Evolutionary conservation across 768 basidiomycete genomes (phyloP), one percentile per base, ranked within the genome.

Genomic region (Rhizopogon vesiculosus): DNA sequence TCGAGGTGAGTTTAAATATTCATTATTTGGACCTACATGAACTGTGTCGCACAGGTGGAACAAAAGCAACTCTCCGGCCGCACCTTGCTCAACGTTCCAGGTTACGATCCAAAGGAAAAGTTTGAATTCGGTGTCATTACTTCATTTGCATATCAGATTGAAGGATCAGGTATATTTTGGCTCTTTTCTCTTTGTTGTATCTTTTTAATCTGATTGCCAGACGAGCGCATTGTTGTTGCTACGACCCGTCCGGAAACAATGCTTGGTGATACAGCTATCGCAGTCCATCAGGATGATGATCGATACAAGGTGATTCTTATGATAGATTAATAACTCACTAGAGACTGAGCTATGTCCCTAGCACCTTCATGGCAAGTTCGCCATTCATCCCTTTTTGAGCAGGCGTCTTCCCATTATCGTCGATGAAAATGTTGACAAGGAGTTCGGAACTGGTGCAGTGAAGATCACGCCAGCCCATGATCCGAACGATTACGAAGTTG

Each of bases 401-500:
- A 85, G 97, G 45, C 83, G 85, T 15, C 76, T 99, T 45, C 96
- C 93, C 13, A 96, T 99, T 68, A 76, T 98, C 55, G 78, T 85
- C 29, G 96, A 98, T 65, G 75, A 80, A 19, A 88, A 93, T 69
- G 77, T 77, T 28, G 96, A 98, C 67, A 97, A 93, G 86, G 79
- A 81, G 9, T 98, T 98, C 62, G 97, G 97, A 39, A 99, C 97
- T 31, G 97, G 97, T 68, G 97, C 96, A 1, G 96, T 98, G 51
- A 98, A 99, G 76, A 98, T 98, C 65, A 98, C 97, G 0, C 97
- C 97, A 15, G 97, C 96, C 0, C 97, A 98, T 66, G 97, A 98
- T 69, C 90, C 86, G 15, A 95, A 95, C 66, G 96, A 98, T 79
- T 98, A 96, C 71, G 93, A 93, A 61, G 93, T 94, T 61, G 97